Conservation (phyloP, 139 green algal species). For the Zygnema cylindricum region DNA sequence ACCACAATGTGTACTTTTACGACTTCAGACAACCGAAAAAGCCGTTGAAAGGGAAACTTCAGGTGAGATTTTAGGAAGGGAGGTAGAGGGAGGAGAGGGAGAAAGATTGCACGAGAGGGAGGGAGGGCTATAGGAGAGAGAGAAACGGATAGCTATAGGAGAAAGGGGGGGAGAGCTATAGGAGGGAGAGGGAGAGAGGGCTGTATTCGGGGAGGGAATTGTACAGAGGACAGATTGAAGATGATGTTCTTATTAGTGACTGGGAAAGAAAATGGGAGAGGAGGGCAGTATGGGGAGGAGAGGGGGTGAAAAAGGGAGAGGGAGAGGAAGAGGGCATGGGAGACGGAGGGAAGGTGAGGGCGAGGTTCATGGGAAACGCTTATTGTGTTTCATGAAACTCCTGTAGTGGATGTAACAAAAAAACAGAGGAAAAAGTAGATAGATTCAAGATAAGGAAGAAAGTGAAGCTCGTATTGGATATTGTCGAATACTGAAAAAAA, state of each 20-base stretch:
- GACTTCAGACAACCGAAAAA: constrained; percentile 25
- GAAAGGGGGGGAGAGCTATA: not conserved
- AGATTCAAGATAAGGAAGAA: not conserved
- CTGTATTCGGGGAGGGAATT: not conserved
- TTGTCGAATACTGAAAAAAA: too few species aligned
- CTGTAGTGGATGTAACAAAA: constrained; percentile 7
- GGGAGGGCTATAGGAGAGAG: not conserved
- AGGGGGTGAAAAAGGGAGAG: not conserved
- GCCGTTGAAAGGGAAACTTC: not conserved
- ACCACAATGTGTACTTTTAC: constrained; percentile 48
- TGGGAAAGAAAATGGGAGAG: too few species aligned
- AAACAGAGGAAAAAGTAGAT: not conserved
- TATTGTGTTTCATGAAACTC: too few species aligned
- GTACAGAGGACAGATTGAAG: not conserved
- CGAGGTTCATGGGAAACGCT: not conserved
- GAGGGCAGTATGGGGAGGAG: not conserved
- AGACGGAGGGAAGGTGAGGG: not conserved
- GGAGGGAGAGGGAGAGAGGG: not conserved
- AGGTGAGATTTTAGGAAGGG: not conserved
- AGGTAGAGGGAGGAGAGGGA: not conserved
- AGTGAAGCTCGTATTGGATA: not conserved
- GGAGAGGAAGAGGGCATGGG: not conserved
- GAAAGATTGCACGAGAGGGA: not conserved
- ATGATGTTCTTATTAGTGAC: too few species aligned
- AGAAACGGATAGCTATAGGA: not conserved